Evolutionary conservation across 176 grass and related monocot genomes (phyloP), one percentile per base, ranked within the genome.

Genomic region (Hsuehochloa calcarea): DNA sequence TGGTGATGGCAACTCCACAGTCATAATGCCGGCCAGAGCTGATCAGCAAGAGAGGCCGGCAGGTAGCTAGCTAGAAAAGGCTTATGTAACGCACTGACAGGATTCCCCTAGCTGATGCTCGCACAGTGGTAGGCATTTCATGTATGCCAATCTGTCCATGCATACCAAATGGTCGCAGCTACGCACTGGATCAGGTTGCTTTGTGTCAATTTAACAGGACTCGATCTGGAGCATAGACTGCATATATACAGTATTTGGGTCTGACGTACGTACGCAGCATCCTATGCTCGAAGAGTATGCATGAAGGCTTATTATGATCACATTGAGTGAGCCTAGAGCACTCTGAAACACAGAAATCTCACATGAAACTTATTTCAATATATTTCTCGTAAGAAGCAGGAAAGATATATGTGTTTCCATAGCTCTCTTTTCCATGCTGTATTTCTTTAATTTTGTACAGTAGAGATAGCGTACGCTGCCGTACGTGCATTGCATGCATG

Each of bases 71-170:
- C 2, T 29, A 72, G 45, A 75, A n/a, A 59, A 52, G 50, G 46
- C 3, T 19, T 5, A 17, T 22, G 27, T 3, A 19, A 63, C 14
- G 12, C 75, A 78, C 75, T 78, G 75, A 78, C 75, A 25, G 46
- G 75, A 78, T 78, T 78, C 75, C 75, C 34, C 10, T 41, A 25
- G 50, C 29, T 60, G 35, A 59, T 58, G 74, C 34, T 77, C 8
- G 20, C 52, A 77, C 74, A 77, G 74, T 14, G 52, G 0, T n/a
- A 15, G 74, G 34, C 72, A 55, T 75, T 75, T 55, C 29, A 75
- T 75, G 72, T n/a, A n/a, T 55, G 72, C 34, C 72, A 12, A 77
- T 77, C 74, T 40, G 74, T 41, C 31, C 52, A 31, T 9, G 37
- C 37, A 51, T 5, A 25, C 70, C 70, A 52, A 9, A 7, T 22